phyloP scores from a whole-genome alignment of 441 rosid genomes.

The Bocquillonia castaneifolia region DNA sequence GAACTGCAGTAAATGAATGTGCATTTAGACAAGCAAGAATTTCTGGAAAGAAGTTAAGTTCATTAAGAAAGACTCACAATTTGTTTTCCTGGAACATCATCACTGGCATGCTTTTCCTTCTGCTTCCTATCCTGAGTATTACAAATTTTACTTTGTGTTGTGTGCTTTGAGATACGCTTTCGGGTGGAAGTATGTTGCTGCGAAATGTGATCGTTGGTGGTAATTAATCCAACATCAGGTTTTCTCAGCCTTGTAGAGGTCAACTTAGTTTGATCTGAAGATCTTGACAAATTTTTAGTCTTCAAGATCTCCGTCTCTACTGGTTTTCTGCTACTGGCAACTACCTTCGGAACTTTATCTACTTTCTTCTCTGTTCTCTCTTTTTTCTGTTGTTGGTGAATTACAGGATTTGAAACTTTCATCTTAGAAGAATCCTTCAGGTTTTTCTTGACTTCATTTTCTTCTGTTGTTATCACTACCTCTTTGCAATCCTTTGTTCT shows the following conservation, averaged over 20 bases:
- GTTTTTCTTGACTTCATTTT: conserved; percentile 32
- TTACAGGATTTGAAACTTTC: conserved; percentile 27
- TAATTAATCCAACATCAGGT: conserved; percentile 32
- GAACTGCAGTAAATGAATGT: not conserved
- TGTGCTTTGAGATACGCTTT: conserved; percentile 25
- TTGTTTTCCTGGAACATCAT: conserved; percentile 19
- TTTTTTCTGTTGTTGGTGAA: conserved; percentile 26
- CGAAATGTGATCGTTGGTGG: conserved; percentile 24
- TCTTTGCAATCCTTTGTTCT: conserved; percentile 29
- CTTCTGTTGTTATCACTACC: conserved; percentile 29
- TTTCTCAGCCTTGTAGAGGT: conserved; percentile 29
- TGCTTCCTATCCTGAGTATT: conserved; percentile 20
- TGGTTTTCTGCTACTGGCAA: conserved; percentile 28
- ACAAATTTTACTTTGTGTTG: conserved; percentile 8
- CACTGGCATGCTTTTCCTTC: conserved; percentile 27
- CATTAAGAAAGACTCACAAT: conserved; percentile 33
- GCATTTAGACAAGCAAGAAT: not conserved
- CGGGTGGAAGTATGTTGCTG: conserved; percentile 16
- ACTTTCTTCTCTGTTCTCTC: conserved; percentile 29
- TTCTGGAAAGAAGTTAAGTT: not conserved
- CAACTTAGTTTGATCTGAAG: conserved; percentile 33
- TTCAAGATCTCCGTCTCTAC: conserved; percentile 31
- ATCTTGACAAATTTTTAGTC: conserved; percentile 33
- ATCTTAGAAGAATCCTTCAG: conserved; percentile 29
- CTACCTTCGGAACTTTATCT: conserved; percentile 33